A percentile compares a stretch with the other conserved stretches of the same genome.
phyloP scores from a whole-genome alignment of 805 yeast genomes.

The Candida khao-thaluensis region DNA sequence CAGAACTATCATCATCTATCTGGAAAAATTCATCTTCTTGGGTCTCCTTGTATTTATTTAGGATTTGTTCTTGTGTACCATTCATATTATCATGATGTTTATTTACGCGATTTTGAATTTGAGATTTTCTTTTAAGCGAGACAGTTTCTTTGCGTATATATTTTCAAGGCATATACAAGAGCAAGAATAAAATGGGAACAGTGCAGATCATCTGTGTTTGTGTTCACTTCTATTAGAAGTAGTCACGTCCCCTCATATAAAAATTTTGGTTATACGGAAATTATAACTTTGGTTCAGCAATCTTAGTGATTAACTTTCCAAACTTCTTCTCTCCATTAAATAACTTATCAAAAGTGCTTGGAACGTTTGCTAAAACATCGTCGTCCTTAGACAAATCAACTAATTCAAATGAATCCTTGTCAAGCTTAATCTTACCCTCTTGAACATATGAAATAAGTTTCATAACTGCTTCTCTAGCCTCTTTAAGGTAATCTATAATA shows the following conservation, averaged over 20 bases:
- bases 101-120: slow-evolving; percentile 2
- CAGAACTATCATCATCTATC: slow-evolving; percentile 25
- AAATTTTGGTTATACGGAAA: not conserved
- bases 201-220: no score
- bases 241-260: no score
- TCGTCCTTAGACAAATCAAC: slow-evolving; percentile 34
- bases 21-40: slow-evolving; percentile 20
- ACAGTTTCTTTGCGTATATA: no score
- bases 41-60: slow-evolving; percentile 22
- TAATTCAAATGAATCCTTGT: slow-evolving; percentile 17
- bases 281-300: slow-evolving; percentile 22
- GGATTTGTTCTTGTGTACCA: slow-evolving; percentile 4
- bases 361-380: slow-evolving; percentile 37
- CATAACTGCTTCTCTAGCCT: slow-evolving; percentile 15
- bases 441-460: slow-evolving; percentile 16
- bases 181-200: no score
- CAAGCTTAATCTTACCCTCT: slow-evolving; percentile 19
- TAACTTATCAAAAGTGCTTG: slow-evolving; percentile 47
- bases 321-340: slow-evolving; percentile 43
- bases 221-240: no score
- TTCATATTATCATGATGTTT: slow-evolving; percentile 4
- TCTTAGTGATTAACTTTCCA: slow-evolving; percentile 53
- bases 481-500: slow-evolving; percentile 17
- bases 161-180: no score
- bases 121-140: not conserved